Base-by-base conservation (phyloP, 23 red algal species). In the Gracilaria vermiculophylla region DNA sequence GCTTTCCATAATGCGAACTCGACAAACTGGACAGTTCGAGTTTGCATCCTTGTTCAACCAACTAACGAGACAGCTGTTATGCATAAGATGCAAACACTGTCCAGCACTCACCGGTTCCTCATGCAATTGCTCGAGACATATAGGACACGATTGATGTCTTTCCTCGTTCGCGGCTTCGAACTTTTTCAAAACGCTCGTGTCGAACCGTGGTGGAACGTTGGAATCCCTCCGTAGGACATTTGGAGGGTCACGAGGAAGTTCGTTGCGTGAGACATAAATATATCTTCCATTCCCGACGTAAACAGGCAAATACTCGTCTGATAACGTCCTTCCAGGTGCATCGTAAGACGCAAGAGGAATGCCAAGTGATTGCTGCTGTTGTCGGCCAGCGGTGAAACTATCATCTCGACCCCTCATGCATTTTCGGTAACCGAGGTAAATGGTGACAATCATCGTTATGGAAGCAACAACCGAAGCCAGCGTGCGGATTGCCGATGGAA, bases 31-130 rank as follows among this genome's bases (percentile, higher is more conserved):
- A 34, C 84, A 88, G 32, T 55, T 57, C 20, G 50, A 61, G 31
- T 77, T 76, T 31, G 39, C 35, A 64, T 77, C 76, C 76, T 91
- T 91, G 23, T 57, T 74, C 49, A 91, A 57, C 74, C 76, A 91
- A 37, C 61, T 72, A 3, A 37, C 40, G 40, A 91, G 75, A 58
- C 87, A 91, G 20, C 28, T 66, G 13, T 52, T 80, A 33, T 91
- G 87, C 57, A 75, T 75, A 23, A 81, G 43, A 48, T 91, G 87
- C 55, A 81, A 71, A 60, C 87, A 91, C 25, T 80, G 58, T 2
- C 87, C 87, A 34, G 44, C 76, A 72, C 75, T 81, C 20, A 91
- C 76, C 4, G 75, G 37, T 70, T 91, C 76, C 5, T 71, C 62
- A 41, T 91, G 34, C 37, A 81, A 21, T 45, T 73, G 23, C 17